Evolutionary conservation across 257 asterid genomes (phyloP).

Genomic region (Solanum dulcamara): DNA sequence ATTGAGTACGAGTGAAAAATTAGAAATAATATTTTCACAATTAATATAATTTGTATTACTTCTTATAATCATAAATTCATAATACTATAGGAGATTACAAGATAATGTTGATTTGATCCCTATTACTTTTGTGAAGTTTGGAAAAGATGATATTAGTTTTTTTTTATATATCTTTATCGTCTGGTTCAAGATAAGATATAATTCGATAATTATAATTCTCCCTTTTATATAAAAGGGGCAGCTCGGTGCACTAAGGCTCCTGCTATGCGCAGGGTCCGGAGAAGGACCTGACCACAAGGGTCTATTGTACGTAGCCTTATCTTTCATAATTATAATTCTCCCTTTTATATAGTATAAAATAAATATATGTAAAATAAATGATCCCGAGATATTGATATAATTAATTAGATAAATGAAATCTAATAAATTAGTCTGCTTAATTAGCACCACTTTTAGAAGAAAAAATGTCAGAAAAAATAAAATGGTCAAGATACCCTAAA

Average conservation of each 20-base stretch:
- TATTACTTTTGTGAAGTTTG: not conserved
- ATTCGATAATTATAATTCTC: not conserved
- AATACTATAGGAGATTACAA: not conserved
- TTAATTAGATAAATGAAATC: not conserved
- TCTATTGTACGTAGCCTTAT: no score
- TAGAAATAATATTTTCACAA: not conserved
- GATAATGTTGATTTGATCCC: not conserved
- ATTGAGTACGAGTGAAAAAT: not conserved
- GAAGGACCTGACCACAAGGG: no score
- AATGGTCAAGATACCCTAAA: not conserved
- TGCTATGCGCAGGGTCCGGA: no score
- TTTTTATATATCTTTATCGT: not conserved
- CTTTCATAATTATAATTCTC: not conserved
- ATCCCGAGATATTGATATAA: not conserved
- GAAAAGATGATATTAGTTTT: not conserved
- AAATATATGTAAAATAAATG: no score
- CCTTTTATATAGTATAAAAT: not conserved
- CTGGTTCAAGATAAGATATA: no score
- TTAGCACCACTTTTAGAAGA: not conserved
- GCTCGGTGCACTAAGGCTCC: no score
- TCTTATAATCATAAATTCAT: not conserved
- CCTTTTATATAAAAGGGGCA: not conserved
- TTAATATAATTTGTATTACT: not conserved
- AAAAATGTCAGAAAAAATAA: not conserved
- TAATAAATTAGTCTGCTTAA: not conserved